phyloP scores from a whole-genome alignment of 73 alveolate species.

The Paramecium bursaria region DNA sequence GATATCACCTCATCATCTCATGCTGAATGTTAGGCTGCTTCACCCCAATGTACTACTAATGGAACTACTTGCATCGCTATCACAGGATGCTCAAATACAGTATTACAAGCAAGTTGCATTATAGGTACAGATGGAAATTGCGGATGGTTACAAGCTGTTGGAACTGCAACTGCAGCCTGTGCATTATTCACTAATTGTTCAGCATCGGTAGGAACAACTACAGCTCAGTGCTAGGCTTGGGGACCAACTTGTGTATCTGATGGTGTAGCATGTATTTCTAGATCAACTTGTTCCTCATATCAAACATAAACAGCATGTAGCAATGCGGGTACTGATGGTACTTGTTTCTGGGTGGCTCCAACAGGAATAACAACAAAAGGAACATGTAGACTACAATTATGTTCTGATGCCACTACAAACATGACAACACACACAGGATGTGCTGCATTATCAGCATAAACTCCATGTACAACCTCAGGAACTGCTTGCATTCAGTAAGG shows the following conservation, averaged over 20 bases:
- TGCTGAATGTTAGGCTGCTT: neutral
- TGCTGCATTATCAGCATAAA: neutral
- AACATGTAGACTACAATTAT: slow-evolving; percentile 15
- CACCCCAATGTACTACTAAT: neutral
- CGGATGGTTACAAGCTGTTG: slow-evolving; percentile 35
- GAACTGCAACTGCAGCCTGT: slow-evolving; percentile 6
- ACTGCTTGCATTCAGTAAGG: slow-evolving; percentile 10
- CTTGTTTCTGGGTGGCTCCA: neutral
- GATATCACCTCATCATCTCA: neutral
- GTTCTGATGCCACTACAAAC: slow-evolving; percentile 34
- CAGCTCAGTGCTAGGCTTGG: neutral
- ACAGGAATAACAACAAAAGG: neutral
- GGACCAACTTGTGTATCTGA: neutral
- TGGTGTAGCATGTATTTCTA: slow-evolving; percentile 27
- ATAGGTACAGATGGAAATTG: neutral
- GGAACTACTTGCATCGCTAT: neutral
- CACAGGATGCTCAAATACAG: neutral
- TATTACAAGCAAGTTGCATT: neutral
- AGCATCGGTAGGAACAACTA: slow-evolving; percentile 12
- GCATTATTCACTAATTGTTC: slow-evolving; percentile 27
- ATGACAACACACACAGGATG: slow-evolving; percentile 40
- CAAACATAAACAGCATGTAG: slow-evolving; percentile 37
- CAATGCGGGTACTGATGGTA: slow-evolving; percentile 46
- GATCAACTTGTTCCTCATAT: slow-evolving; percentile 9
- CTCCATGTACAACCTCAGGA: slow-evolving; percentile 19